Evolutionary conservation across 179 eudicot genomes (phyloP), one percentile per base, ranked within the genome.

Genomic region (Sideroxylon spinosum): DNA sequence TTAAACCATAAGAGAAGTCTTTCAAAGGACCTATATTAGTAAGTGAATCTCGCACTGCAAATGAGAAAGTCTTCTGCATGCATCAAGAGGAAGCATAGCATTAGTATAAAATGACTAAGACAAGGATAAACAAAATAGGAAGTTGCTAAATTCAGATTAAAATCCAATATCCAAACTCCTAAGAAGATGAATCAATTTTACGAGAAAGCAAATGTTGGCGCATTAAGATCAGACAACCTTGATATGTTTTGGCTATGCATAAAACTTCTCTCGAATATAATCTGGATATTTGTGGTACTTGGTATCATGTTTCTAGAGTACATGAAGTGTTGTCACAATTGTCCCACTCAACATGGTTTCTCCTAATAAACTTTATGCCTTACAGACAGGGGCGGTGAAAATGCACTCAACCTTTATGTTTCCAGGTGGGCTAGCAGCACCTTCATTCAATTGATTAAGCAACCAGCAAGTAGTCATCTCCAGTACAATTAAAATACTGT

Each of bases 31-130:
- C 99, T 77, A 94, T 88, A 82, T 94, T 94, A 64, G 89, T 82
- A 81, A 96, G 83, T 23, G 99, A 94, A 85, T 96, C 99, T 83
- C 99, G 85, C 78, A 94, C 99, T 25, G 94, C 89, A 88, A 92
- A 96, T 44, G 97, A 87, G 86, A 92, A 94, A 68, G 90, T 82
- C 78, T 91, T 96, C 99, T 96, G 98, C 93, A 89, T 22, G 61
- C 67, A 82, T 49, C 29, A 60, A 78, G 59, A 70, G 53, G 63
- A 20, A 57, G 67, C 53, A 76, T 59, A 9, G 11, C 74, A 78
- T 59, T 63, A 63, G 57, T 68, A 64, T 63, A 65, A 44, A 71
- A 71, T 56, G 53, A 11, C 16, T 23, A 7, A 23, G 29, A 66
- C 17, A 7, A 2, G 28, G 59, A 67, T 65, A 29, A 44, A 79